These are phyloP conservation scores for Penicillium nucicola DNA, from an alignment of 495 filamentous ascomycete genomes.

Conservation along the genomic window DNA sequence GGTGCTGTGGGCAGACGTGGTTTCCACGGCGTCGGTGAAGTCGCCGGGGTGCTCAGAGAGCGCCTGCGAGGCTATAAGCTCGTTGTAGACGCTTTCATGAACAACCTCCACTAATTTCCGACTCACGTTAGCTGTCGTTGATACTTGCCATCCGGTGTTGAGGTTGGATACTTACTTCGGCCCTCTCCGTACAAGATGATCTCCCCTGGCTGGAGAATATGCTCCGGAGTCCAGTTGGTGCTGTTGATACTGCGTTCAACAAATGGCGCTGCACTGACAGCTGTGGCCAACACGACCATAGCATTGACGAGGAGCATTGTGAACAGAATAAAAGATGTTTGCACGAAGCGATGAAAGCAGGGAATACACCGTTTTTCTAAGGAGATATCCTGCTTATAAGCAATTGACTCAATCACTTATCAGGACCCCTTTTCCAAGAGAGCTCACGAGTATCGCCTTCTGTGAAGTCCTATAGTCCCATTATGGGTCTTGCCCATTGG, in stretches of 20 bases:
- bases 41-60: neutral
- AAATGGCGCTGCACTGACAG: neutral
- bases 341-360: neutral
- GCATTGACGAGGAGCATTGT: neutral
- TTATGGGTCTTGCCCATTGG: neutral
- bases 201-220: slow-evolving; percentile 9
- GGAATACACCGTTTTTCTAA: no score
- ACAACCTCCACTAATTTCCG: slow-evolving; percentile 8
- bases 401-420: no score
- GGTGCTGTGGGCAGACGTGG: neutral
- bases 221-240: slow-evolving; percentile 8
- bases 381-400: no score
- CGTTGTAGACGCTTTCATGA: slow-evolving; percentile 1
- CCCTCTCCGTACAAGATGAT: slow-evolving; percentile 5
- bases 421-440: no score
- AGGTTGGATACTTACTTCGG: neutral
- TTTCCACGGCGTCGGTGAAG: neutral
- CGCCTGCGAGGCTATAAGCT: neutral
- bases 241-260: slow-evolving; percentile 1
- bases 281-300: neutral
- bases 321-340: neutral
- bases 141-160: no score
- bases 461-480: no score
- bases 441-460: no score
- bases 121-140: neutral